Conservation (phyloP, 2,329 filamentous ascomycete species). For the Colletotrichum sp. region DNA sequence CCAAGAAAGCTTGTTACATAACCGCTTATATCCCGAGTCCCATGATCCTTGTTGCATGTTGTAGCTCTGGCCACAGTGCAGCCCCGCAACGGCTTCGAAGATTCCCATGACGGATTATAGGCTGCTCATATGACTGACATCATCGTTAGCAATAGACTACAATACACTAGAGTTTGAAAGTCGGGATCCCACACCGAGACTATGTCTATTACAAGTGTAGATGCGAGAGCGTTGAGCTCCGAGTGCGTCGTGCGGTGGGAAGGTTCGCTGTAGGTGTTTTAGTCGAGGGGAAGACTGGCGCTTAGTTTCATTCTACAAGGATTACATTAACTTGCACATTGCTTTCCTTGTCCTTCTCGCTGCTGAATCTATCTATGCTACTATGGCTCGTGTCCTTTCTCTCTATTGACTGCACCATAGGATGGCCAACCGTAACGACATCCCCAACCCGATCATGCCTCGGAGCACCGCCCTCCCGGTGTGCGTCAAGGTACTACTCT, state of each 20-base stretch:
- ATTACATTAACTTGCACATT: background rate
- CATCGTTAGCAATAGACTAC: background rate
- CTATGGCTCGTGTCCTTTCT: accelerated
- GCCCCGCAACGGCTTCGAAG: background rate
- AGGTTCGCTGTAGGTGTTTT: background rate
- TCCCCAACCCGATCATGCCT: background rate
- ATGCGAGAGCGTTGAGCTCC: background rate
- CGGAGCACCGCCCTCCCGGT: background rate
- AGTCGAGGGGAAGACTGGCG: background rate
- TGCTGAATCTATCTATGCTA: background rate
- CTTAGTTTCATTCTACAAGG: background rate
- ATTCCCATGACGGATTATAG: background rate
- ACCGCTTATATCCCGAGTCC: background rate
- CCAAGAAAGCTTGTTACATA: background rate
- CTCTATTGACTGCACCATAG: background rate
- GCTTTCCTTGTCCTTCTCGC: background rate
- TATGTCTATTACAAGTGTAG: background rate
- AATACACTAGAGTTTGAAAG: background rate
- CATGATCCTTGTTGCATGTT: background rate
- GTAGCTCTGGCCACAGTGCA: background rate
- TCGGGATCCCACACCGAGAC: background rate
- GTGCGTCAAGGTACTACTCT: background rate
- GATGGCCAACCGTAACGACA: background rate
- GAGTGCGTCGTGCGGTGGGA: background rate
- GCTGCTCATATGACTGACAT: background rate